phyloP scores from a whole-genome alignment of 73 alveolate genomes.

The Tetrahymena thermophila region DNA sequence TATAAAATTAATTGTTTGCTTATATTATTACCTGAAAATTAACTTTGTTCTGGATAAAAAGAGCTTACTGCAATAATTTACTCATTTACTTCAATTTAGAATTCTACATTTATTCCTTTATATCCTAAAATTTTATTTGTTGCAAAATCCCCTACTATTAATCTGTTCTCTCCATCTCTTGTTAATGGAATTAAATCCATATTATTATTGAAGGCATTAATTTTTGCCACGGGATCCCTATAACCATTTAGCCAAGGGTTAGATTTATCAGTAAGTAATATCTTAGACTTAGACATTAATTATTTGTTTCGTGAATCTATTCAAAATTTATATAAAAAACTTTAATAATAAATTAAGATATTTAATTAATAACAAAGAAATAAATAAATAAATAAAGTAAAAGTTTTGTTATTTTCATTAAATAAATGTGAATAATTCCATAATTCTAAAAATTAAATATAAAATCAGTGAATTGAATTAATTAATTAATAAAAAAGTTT shows the following conservation, averaged over 20 bases:
- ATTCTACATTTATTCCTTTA: background rate
- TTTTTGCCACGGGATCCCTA: background rate
- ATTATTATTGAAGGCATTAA: background rate
- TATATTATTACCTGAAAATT: background rate
- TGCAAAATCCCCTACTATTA: background rate
- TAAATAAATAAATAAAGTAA: no score
- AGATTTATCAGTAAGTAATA: background rate
- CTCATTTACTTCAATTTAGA: background rate
- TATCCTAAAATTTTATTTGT: background rate
- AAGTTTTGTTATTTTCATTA: no score
- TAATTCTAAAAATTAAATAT: no score
- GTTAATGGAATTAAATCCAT: background rate
- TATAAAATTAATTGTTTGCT: background rate
- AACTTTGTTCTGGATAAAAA: background rate
- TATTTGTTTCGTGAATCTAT: no score
- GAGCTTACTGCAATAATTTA: background rate
- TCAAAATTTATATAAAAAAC: no score
- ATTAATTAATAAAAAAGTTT: no score
- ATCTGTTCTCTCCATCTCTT: background rate
- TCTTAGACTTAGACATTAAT: background rate
- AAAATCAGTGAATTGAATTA: no score
- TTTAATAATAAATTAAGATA: background rate
- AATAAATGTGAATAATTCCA: no score
- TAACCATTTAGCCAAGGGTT: background rate
- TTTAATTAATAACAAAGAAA: no score